Conservation (phyloP, 2,329 filamentous ascomycete species). For the Dryadomyces quercus-mongolicae region DNA sequence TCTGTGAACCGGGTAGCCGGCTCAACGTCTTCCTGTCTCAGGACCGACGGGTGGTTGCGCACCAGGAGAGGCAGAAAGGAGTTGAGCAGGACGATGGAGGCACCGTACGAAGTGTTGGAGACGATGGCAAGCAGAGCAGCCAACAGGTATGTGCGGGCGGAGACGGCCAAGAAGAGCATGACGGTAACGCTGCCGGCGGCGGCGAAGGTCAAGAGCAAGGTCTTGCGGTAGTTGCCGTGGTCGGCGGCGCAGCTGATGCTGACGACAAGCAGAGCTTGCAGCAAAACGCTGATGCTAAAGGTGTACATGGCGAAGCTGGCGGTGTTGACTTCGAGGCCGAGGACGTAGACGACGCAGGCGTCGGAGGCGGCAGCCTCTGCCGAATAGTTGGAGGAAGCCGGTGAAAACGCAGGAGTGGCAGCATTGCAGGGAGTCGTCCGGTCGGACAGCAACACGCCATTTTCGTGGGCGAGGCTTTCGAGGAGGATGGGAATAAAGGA, state of each 20-base stretch:
- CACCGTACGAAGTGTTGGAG: constrained; percentile 87
- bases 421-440: constrained; percentile 61
- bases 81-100: constrained; percentile 89
- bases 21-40: background rate
- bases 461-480: constrained; percentile 85
- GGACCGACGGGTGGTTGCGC: constrained; percentile 58
- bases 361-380: constrained; percentile 28
- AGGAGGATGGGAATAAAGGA: constrained; percentile 94
- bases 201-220: constrained; percentile 73
- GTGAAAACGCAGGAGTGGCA: constrained; percentile 46
- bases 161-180: constrained; percentile 77
- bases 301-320: constrained; percentile 97
- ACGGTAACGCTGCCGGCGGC: constrained; percentile 69
- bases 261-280: constrained; percentile 84
- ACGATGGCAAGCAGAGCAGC: constrained; percentile 78
- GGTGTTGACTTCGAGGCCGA: constrained; percentile 84
- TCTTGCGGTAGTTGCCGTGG: constrained; percentile 85
- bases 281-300: constrained; percentile 80
- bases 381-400: constrained; percentile 15
- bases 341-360: constrained; percentile 72
- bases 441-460: constrained; percentile 75
- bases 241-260: constrained; percentile 95
- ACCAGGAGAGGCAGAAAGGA: constrained; percentile 89
- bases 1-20: background rate
- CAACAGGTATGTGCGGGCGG: constrained; percentile 63